phyloP scores from a whole-genome alignment of 805 yeast species.

The Saccharomycopsis sp. region DNA sequence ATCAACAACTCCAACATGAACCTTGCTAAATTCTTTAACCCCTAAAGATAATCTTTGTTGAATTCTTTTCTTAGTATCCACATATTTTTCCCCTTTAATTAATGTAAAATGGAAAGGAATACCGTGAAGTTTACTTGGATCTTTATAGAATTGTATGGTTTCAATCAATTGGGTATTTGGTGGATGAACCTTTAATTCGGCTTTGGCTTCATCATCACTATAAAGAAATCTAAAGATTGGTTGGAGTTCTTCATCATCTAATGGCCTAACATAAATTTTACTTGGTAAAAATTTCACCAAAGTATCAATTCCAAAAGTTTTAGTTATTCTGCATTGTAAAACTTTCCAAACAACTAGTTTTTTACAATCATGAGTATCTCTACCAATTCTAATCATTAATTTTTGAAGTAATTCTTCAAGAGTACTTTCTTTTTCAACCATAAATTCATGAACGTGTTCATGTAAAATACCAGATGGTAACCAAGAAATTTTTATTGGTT shows the following conservation, averaged over 20 bases:
- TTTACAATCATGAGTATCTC: constrained; percentile 33
- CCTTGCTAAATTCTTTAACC: constrained; percentile 68
- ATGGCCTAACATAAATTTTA: constrained; percentile 30
- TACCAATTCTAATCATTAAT: constrained; percentile 27
- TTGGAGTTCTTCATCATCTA: no score
- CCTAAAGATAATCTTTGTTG: constrained; percentile 66
- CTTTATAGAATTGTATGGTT: constrained; percentile 71
- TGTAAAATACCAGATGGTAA: constrained; percentile 61
- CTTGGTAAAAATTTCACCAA: constrained; percentile 25
- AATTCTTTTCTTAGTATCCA: constrained; percentile 54
- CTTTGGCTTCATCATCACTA: constrained; percentile 31
- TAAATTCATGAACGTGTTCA: constrained; percentile 56
- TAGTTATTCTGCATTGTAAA: constrained; percentile 27
- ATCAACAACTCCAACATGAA: constrained; percentile 48
- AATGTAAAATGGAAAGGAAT: constrained; percentile 73
- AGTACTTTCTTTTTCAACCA: constrained; percentile 53
- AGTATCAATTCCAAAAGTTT: constrained; percentile 21
- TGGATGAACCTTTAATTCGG: neutral
- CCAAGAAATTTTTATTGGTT: constrained; percentile 58
- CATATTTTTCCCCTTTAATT: constrained; percentile 54
- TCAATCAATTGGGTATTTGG: constrained; percentile 34
- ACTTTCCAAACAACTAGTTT: constrained; percentile 49
- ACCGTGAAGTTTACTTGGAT: constrained; percentile 60
- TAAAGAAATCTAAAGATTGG: no score
- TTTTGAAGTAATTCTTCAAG: constrained; percentile 45